Conservation (phyloP, 179 eudicot species). For the Vitellaria paradoxa region DNA sequence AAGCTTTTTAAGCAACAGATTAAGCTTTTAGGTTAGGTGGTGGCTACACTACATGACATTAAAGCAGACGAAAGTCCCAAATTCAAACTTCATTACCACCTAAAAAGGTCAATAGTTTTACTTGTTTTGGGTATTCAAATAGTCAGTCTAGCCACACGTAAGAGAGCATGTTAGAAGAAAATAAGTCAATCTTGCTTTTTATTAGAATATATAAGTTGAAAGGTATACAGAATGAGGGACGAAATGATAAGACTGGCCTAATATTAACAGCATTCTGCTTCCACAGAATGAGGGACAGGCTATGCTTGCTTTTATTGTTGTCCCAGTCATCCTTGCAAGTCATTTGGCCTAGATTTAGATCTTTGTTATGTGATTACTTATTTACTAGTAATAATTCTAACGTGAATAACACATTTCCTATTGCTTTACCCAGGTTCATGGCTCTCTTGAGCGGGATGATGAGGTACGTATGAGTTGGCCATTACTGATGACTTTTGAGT, state of each 20-base stretch:
- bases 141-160: no score
- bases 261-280: background rate
- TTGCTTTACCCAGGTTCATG: constrained; percentile 56
- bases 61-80: no score
- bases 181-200: background rate
- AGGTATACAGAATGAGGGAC: background rate
- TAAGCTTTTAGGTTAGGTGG: no score
- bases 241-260: background rate
- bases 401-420: background rate
- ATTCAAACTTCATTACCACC: no score
- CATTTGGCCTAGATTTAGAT: background rate
- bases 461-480: constrained; percentile 52
- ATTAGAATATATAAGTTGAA: background rate
- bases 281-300: background rate
- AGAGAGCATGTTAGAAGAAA: no score
- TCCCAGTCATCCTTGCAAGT: background rate
- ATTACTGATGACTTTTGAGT: background rate
- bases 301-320: background rate
- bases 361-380: background rate
- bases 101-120: no score
- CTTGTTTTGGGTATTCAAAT: no score
- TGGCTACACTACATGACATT: no score
- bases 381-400: background rate
- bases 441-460: constrained; percentile 85
- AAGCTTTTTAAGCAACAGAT: no score